These are phyloP conservation scores for Malassezia obtusa DNA, from an alignment of 1,284 basidiomycete genomes.

Conservation along the genomic window DNA sequence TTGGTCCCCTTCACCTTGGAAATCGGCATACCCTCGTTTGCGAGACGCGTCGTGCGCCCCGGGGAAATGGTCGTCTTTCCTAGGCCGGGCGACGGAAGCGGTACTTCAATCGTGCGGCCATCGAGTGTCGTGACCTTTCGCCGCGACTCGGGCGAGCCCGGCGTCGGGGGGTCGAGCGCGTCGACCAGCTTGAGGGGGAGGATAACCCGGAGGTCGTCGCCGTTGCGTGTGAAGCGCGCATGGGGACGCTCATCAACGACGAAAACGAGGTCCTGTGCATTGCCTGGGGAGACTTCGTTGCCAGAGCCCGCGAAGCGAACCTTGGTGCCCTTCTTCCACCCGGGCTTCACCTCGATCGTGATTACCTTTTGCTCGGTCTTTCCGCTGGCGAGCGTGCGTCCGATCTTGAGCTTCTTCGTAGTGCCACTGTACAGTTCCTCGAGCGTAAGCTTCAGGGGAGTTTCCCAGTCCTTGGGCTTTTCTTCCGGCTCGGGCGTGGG, in stretches of 20 bases:
- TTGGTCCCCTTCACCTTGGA: slow-evolving; percentile 34
- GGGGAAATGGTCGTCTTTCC: slow-evolving; percentile 29
- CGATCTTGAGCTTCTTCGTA: slow-evolving; percentile 81
- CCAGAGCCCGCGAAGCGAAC: slow-evolving; percentile 42
- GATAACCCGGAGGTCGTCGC: slow-evolving; percentile 36
- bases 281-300: slow-evolving; percentile 38
- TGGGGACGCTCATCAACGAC: slow-evolving; percentile 45
- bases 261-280: slow-evolving; percentile 44
- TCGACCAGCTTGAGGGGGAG: slow-evolving; percentile 34
- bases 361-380: slow-evolving; percentile 78
- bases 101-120: slow-evolving; percentile 33
- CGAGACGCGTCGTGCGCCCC: slow-evolving; percentile 39
- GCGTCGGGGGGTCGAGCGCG: slow-evolving; percentile 40
- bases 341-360: slow-evolving; percentile 42
- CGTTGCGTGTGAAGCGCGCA: slow-evolving; percentile 32
- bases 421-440: slow-evolving; percentile 83
- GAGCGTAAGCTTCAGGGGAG: slow-evolving; percentile 74
- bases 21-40: slow-evolving; percentile 46
- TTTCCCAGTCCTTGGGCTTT: slow-evolving; percentile 60
- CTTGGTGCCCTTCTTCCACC: slow-evolving; percentile 48
- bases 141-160: slow-evolving; percentile 26
- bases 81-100: slow-evolving; percentile 26
- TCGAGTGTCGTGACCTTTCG: slow-evolving; percentile 33
- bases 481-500: slow-evolving; percentile 7
- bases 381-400: slow-evolving; percentile 63